Percentiles rank a stretch among this genome's conserved stretches.
phyloP scores from a whole-genome alignment of 805 yeast species.

The Ogataea henricii region DNA sequence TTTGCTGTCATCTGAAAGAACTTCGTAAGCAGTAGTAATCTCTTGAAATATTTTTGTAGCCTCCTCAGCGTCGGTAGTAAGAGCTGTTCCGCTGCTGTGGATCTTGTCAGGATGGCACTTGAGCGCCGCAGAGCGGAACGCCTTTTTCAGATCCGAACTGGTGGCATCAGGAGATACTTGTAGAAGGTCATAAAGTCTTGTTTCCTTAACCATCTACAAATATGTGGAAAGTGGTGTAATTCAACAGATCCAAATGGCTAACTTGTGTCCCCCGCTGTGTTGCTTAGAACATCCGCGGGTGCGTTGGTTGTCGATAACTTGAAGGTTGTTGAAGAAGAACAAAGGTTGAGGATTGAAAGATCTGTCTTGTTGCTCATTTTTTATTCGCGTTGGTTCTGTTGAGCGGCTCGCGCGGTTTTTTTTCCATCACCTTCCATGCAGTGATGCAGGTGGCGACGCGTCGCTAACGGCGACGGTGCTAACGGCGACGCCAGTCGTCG shows the following conservation, averaged over 20 bases:
- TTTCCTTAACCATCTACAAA: slow-evolving; percentile 63
- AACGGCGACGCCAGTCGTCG: too few relatives aligned
- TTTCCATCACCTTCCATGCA: slow-evolving; percentile 13
- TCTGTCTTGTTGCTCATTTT: slow-evolving; percentile 1
- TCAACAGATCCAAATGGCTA: not conserved
- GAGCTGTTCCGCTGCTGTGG: slow-evolving; percentile 75
- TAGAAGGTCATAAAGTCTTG: slow-evolving; percentile 70
- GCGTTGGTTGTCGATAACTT: not conserved
- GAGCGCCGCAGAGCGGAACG: slow-evolving; percentile 81
- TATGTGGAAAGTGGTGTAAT: slow-evolving; percentile 1
- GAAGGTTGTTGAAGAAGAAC: too few relatives aligned
- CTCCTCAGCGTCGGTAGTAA: slow-evolving; percentile 43
- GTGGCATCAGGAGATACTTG: slow-evolving; percentile 67
- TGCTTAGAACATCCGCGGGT: slow-evolving; percentile 6
- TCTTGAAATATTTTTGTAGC: slow-evolving; percentile 97
- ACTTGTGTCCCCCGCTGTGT: slow-evolving; percentile 2
- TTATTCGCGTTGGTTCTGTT: slow-evolving; percentile 2
- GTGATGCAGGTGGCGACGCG: not conserved
- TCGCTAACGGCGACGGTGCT: not conserved
- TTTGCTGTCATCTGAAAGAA: slow-evolving; percentile 77
- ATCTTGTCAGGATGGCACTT: slow-evolving; percentile 94
- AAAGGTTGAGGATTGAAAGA: not conserved
- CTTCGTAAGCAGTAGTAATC: slow-evolving; percentile 93
- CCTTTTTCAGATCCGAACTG: slow-evolving; percentile 70
- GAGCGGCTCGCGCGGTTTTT: slow-evolving; percentile 4